Evolutionary conservation across 75 land plant species (phyloP).

Genomic region (Pinus albicaulis): DNA sequence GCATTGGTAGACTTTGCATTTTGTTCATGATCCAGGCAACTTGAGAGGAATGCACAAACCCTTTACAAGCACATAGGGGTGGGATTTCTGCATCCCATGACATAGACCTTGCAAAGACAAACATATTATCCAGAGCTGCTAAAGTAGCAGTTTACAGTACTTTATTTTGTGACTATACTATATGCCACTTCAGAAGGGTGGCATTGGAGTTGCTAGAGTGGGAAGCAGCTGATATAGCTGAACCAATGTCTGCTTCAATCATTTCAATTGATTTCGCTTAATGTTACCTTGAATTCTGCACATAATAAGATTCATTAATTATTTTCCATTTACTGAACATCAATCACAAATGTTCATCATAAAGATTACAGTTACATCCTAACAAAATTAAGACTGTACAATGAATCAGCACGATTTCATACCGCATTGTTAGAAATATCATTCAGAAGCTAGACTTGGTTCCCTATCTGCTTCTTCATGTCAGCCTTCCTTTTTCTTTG

Average conservation of each 20-base stretch:
- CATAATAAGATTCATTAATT: background rate
- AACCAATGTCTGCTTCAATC: conserved; percentile 2
- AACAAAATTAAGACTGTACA: background rate
- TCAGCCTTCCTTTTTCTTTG: conserved; percentile 6
- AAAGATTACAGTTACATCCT: background rate
- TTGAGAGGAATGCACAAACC: too few species aligned
- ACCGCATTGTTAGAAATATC: conserved; percentile 1
- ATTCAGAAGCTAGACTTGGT: conserved; percentile 2
- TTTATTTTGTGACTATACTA: too few species aligned
- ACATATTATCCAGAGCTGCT: too few species aligned
- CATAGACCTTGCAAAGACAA: too few species aligned
- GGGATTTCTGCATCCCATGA: too few species aligned
- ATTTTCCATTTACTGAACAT: background rate
- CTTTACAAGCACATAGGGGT: too few species aligned
- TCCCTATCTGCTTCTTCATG: conserved; percentile 3
- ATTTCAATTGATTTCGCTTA: background rate
- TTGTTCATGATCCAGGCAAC: too few species aligned
- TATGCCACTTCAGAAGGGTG: too few species aligned
- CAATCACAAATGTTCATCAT: background rate
- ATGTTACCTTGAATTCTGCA: conserved; percentile 5
- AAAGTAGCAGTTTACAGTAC: too few species aligned
- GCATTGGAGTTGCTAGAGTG: background rate
- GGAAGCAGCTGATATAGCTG: conserved; percentile 5
- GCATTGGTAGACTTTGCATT: too few species aligned
- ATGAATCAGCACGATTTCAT: background rate